Conservation (phyloP, 352 stramenopile species). For the Albugo laibachii region DNA sequence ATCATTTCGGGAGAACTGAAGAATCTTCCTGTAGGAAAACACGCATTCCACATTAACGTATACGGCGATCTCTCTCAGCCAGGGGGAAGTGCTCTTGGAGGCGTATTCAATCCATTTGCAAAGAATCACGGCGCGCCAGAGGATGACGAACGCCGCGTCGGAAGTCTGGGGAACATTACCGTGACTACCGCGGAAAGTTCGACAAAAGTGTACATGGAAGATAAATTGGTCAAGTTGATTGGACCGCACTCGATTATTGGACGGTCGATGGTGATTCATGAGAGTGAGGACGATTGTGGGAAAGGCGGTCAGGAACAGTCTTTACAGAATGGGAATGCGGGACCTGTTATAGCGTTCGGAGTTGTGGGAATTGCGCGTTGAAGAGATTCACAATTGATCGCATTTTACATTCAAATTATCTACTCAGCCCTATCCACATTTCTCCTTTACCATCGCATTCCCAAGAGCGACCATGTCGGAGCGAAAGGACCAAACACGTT, state of each 20-base stretch:
- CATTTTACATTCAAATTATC: no score
- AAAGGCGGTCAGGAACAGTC: slow-evolving; percentile 92
- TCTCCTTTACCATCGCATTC: no score
- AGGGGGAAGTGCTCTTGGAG: slow-evolving; percentile 45
- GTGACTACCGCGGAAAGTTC: slow-evolving; percentile 65
- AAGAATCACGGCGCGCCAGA: slow-evolving; percentile 93
- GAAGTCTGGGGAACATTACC: slow-evolving; percentile 86
- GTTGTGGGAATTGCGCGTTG: slow-evolving; percentile 85
- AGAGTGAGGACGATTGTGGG: slow-evolving; percentile 90
- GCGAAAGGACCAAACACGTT: no score
- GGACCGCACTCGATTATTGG: slow-evolving; percentile 96
- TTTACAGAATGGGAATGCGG: slow-evolving; percentile 92
- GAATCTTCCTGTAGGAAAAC: slow-evolving; percentile 70
- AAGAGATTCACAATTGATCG: slow-evolving; percentile 1
- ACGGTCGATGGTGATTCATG: slow-evolving; percentile 88
- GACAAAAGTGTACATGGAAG: slow-evolving; percentile 84
- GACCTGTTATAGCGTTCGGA: slow-evolving; percentile 78
- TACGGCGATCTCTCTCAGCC: slow-evolving; percentile 88
- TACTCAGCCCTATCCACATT: no score
- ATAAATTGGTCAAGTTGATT: slow-evolving; percentile 94
- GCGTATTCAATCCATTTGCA: slow-evolving; percentile 96
- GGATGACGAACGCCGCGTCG: slow-evolving; percentile 91
- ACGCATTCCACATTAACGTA: slow-evolving; percentile 90
- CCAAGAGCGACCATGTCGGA: no score
- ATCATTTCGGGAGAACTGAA: slow-evolving; percentile 72